These are phyloP conservation scores for Rubroboletus pulcherrimus DNA, from an alignment of 768 basidiomycete species.

Conservation along the genomic window DNA sequence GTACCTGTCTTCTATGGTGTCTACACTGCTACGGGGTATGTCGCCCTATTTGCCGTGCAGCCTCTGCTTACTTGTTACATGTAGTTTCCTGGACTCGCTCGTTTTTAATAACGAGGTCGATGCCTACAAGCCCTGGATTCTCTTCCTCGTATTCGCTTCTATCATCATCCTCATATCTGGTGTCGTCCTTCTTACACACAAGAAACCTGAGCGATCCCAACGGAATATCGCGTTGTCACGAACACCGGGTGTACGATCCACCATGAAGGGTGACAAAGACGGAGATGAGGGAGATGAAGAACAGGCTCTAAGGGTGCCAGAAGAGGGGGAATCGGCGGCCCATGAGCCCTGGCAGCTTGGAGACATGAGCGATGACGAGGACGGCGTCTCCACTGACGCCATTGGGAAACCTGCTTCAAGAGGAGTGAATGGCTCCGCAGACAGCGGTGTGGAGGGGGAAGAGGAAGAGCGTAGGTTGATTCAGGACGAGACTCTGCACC, in stretches of 20 bases:
- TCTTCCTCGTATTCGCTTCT: constrained; percentile 84
- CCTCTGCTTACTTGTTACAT: constrained; percentile 4
- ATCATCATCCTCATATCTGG: constrained; percentile 85
- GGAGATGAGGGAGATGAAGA: constrained; percentile 36
- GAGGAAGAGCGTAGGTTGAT: constrained; percentile 47
- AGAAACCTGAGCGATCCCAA: constrained; percentile 66
- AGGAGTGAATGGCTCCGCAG: constrained; percentile 15
- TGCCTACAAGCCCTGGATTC: constrained; percentile 83
- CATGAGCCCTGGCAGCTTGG: constrained; percentile 67
- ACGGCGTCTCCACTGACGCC: constrained; percentile 39
- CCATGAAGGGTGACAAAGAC: constrained; percentile 12
- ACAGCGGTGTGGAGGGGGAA: constrained; percentile 20
- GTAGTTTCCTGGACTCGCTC: constrained; percentile 60
- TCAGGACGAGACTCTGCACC: constrained; percentile 28
- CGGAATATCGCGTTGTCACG: constrained; percentile 28
- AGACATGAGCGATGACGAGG: constrained; percentile 67
- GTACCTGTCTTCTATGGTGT: constrained; percentile 95
- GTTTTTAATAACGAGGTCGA: constrained; percentile 83
- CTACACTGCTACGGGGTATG: constrained; percentile 78
- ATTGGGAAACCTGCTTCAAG: constrained; percentile 25
- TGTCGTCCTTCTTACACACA: constrained; percentile 90
- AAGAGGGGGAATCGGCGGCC: constrained; percentile 35
- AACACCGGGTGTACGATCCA: constrained; percentile 23
- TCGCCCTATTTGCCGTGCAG: constrained; percentile 1
- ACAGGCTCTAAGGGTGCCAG: constrained; percentile 33